Percentiles rank a stretch among this genome's conserved stretches.
Evolutionary conservation across 2,329 filamentous ascomycete genomes (phyloP).

Genomic region (Aspergillus udagawae): DNA sequence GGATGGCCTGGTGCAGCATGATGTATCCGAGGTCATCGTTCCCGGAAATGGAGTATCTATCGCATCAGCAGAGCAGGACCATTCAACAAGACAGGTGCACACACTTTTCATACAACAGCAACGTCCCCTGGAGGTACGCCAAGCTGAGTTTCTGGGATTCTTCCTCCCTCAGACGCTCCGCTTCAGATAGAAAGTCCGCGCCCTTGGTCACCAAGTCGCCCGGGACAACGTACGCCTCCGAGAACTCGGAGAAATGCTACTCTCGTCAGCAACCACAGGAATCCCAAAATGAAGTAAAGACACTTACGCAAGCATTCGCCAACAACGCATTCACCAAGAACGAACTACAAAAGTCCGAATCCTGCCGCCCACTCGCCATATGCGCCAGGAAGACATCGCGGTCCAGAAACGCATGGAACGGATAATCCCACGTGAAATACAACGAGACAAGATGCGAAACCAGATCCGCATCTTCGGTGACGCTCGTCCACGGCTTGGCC

Average conservation of each 20-base stretch:
- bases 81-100: neutral
- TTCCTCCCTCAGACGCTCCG: constrained; percentile 27
- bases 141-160: constrained; percentile 23
- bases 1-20: constrained; percentile 35
- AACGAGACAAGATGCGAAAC: constrained; percentile 80
- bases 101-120: constrained; percentile 35
- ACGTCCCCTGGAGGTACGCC: constrained; percentile 30
- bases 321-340: constrained; percentile 89
- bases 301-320: constrained; percentile 48
- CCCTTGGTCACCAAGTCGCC: constrained; percentile 37
- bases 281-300: neutral
- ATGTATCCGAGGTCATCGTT: constrained; percentile 35
- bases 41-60: constrained; percentile 34
- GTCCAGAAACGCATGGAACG: constrained; percentile 77
- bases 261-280: neutral
- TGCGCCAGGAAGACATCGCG: constrained; percentile 67
- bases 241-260: constrained; percentile 38
- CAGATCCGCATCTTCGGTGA: constrained; percentile 69
- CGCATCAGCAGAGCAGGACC: neutral
- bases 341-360: constrained; percentile 73
- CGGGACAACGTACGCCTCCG: constrained; percentile 34
- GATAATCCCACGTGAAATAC: constrained; percentile 93
- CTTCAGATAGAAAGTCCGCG: constrained; percentile 33
- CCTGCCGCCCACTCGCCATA: constrained; percentile 32
- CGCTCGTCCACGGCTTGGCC: constrained; percentile 67